Evolutionary conservation across 1,284 basidiomycete species (phyloP).

Genomic region (Pascua sp.): DNA sequence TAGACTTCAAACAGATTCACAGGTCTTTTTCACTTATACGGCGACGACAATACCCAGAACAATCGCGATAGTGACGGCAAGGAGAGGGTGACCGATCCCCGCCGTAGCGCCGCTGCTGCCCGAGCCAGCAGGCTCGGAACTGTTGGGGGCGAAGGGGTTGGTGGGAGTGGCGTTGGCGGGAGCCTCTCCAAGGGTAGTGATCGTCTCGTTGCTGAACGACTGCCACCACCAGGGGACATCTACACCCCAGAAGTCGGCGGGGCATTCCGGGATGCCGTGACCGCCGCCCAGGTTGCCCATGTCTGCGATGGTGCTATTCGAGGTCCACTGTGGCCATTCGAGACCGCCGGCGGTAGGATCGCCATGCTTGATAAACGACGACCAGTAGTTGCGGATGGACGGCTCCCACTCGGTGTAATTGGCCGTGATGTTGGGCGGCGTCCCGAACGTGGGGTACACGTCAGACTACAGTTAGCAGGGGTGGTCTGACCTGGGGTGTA

Average conservation of each 20-base stretch:
- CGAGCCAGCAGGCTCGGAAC: too few species aligned
- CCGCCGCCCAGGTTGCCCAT: conserved; percentile 23
- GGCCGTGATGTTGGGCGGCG: conserved; percentile 7
- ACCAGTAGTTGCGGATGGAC: conserved; percentile 27
- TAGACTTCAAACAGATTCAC: too few species aligned
- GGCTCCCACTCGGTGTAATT: conserved; percentile 14
- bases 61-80: too few species aligned
- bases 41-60: too few species aligned
- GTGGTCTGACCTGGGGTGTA: not conserved
- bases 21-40: too few species aligned
- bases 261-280: conserved; percentile 20
- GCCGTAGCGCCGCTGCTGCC: too few species aligned
- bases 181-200: not conserved
- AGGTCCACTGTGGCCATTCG: conserved; percentile 14
- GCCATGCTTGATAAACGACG: conserved; percentile 33
- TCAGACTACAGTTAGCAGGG: conserved; percentile 29
- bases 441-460: conserved; percentile 39
- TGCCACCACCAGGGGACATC: conserved; percentile 14
- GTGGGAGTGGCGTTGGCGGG: too few species aligned
- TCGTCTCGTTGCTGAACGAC: not conserved
- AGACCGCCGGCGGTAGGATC: conserved; percentile 14
- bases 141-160: too few species aligned
- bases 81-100: too few species aligned
- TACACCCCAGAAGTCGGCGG: conserved; percentile 31
- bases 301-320: conserved; percentile 5